Evolutionary conservation across 768 basidiomycete genomes (phyloP).

Genomic region (Lactarius vividus): DNA sequence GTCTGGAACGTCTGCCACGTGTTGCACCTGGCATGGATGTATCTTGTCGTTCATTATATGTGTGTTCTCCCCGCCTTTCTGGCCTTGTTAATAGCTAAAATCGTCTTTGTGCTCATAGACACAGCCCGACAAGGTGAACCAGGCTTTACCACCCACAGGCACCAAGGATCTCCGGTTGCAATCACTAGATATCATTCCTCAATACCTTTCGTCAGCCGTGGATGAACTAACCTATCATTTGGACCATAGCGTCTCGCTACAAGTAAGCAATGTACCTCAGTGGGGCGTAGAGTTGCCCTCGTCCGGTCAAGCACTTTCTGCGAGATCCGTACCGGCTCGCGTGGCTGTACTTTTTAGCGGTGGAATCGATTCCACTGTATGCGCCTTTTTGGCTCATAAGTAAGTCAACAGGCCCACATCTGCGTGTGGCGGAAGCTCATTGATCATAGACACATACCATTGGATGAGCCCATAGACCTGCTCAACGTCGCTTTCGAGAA

Average conservation of each 20-base stretch:
- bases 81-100: not conserved
- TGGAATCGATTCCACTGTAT: slow-evolving; percentile 87
- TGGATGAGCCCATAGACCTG: slow-evolving; percentile 82
- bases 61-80: slow-evolving; percentile 1
- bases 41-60: not conserved
- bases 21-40: not conserved
- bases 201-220: slow-evolving; percentile 42
- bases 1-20: slow-evolving; percentile 29
- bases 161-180: slow-evolving; percentile 38
- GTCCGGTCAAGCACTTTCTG: not conserved
- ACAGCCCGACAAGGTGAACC: slow-evolving; percentile 45
- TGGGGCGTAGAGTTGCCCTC: slow-evolving; percentile 35
- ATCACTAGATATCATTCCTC: slow-evolving; percentile 44
- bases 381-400: slow-evolving; percentile 80
- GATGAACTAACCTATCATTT: slow-evolving; percentile 54
- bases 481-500: slow-evolving; percentile 96
- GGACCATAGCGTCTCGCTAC: slow-evolving; percentile 63
- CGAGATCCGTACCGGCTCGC: slow-evolving; percentile 35
- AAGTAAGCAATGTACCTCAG: slow-evolving; percentile 65
- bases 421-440: slow-evolving; percentile 4
- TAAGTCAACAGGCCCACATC: slow-evolving; percentile 35
- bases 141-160: slow-evolving; percentile 38
- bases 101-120: slow-evolving; percentile 39
- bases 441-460: slow-evolving; percentile 59
- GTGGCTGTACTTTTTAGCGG: slow-evolving; percentile 93